Base-by-base conservation (phyloP, 306 rosid genomes). In the Vigna mungo region DNA sequence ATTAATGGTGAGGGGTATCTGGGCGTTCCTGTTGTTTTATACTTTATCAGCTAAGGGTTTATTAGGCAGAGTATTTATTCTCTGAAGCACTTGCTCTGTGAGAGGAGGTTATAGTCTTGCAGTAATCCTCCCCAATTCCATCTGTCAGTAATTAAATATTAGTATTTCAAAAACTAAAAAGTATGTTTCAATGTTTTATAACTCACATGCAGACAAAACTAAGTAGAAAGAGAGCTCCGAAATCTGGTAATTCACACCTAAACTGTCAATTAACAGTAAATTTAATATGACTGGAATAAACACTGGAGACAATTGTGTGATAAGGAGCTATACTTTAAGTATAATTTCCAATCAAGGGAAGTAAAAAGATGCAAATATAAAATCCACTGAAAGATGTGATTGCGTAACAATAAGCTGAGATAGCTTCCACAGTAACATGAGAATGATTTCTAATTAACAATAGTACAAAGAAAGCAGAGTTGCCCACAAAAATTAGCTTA, bases 291-390 rank as follows among this genome's bases (percentile, higher is more conserved):
- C 20, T 12, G 20, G 30, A 71, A 53, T 30, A 13, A 53, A 71
- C 21, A 78, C 15, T 21, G n/a, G 61, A 68, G 62, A 10, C 30
- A 61, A 53, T 66, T 17, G 67, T 41, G 52, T 64, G 64, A 67
- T 59, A 59, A 59, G 20, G 66, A 60, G 18, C 17, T 12, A 60
- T 30, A 60, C 2, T 7, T 30, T 30, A 18, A 60, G 2, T 60
- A 30, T 60, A 60, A 60, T 27, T 60, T 30, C 43, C 32, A 60
- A 15, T 14, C 66, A 30, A 14, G 65, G 41, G 41, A 27, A 25
- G 10, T 60, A 60, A 60, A 27, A 60, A 60, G 66, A 14, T 27
- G 30, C 20, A 60, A 30, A 34, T 32, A 60, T 27, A 60, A 60
- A 60, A 14, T 60, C 41, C 43, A 60, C 66, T 8, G 23, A 59